phyloP scores from a whole-genome alignment of 192 early-diverging fungal genomes.

The Cetraspora pellucida region DNA sequence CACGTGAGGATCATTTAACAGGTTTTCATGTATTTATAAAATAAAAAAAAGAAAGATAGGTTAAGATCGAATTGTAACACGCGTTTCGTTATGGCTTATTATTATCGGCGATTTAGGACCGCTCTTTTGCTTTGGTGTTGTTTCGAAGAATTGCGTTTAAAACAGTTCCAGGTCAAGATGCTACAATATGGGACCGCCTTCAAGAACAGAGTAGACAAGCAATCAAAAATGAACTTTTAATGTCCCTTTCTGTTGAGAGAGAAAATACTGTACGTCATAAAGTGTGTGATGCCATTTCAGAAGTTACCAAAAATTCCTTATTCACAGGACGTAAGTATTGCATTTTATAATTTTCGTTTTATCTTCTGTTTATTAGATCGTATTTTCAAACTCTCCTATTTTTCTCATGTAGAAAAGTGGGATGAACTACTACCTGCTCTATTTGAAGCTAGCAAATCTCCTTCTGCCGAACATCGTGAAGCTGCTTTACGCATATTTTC shows the following conservation, averaged over 20 bases:
- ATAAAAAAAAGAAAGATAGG: background rate
- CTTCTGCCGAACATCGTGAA: conserved; percentile 76
- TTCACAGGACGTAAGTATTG: conserved; percentile 51
- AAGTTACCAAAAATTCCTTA: conserved; percentile 71
- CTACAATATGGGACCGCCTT: conserved; percentile 71
- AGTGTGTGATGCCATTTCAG: conserved; percentile 91
- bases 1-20: conserved; percentile 35
- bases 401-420: conserved; percentile 66
- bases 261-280: conserved; percentile 82
- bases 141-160: conserved; percentile 61
- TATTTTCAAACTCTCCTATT: background rate
- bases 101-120: conserved; percentile 42
- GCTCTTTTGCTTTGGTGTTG: conserved; percentile 54
- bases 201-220: conserved; percentile 63
- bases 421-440: conserved; percentile 77
- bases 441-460: conserved; percentile 80
- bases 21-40: conserved; percentile 11
- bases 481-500: conserved; percentile 90
- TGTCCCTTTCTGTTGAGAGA: conserved; percentile 75
- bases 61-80: background rate
- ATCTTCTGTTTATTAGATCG: no score
- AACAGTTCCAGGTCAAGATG: conserved; percentile 42
- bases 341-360: conserved; percentile 4
- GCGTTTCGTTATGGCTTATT: conserved; percentile 10
- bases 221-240: conserved; percentile 77